Base-by-base conservation (phyloP, 1,284 basidiomycete species). In the Bjerkandera adusta region DNA sequence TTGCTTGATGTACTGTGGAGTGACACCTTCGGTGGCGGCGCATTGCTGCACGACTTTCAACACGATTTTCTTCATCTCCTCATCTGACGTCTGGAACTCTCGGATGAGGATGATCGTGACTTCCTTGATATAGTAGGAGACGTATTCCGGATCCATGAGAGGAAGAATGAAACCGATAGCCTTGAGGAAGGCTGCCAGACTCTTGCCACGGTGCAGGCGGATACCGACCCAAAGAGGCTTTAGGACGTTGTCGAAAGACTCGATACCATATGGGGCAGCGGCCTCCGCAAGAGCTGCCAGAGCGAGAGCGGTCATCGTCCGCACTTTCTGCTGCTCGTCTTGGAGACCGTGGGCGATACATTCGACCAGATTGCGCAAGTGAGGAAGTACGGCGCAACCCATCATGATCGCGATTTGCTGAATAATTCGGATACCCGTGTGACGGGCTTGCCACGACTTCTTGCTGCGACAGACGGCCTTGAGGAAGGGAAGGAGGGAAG, bases 341-440 rank as follows among this genome's bases (percentile, higher is more conserved):
- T 92, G 85, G 36, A 99, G 76, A 18, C 97, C 97, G 57, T 96
- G 92, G 1, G 94, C 93, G 46, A 99, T 93, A 56, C 95, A 95
- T 55, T 97, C 92, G 34, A 99, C 96, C 27, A 99, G 78, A 62
- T 97, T 98, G 49, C 94, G 89, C 36, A 99, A 76, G 67, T 99
- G 97, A 13, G 97, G 97, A 3, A 99, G 79, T 27, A 99, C 90
- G n/a, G 96, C 97, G 60, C 96, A 98, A 16, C 97, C 96, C 94
- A 98, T 98, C 94, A 99, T 97, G 64, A 99, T 97, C 16, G 97
- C 95, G 50, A 99, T 99, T 68, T 99, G 97, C 71, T 99, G 97
- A 16, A 99, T 93, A 57, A 99, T 99, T 61, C 95, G 93, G 61
- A 99, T 98, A 70, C 97, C 96, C 1, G 97, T 99, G 68, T 99